Conservation (phyloP, 2,329 filamentous ascomycete species). For the Xylariales sp. region DNA sequence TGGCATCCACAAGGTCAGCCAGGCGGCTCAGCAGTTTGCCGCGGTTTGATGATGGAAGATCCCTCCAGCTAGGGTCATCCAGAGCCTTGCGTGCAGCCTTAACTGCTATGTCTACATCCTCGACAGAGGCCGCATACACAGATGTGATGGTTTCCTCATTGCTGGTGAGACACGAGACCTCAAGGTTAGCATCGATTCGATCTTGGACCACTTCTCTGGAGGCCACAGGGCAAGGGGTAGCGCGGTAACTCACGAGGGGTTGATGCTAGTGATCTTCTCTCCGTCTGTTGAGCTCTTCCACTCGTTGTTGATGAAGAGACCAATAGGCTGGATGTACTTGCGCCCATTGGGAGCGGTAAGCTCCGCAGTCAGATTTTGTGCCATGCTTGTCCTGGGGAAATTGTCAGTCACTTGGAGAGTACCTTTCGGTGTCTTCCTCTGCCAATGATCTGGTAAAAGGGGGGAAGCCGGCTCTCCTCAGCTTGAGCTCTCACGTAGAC, state of each 20-base stretch:
- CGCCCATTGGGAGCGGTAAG: slow-evolving; percentile 72
- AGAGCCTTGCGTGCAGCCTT: slow-evolving; percentile 67
- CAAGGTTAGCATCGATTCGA: too few relatives aligned
- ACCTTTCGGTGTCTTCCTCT: too few relatives aligned
- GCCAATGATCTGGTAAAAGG: too few relatives aligned
- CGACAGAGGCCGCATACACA: slow-evolving; percentile 60
- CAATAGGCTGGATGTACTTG: slow-evolving; percentile 67
- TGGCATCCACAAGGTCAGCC: slow-evolving; percentile 63
- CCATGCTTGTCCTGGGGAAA: too few relatives aligned
- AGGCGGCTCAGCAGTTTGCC: slow-evolving; percentile 68
- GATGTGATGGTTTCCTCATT: slow-evolving; percentile 47
- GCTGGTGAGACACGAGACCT: slow-evolving; percentile 11
- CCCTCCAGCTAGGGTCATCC: slow-evolving; percentile 67
- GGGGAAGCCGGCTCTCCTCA: too few relatives aligned
- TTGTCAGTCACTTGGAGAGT: too few relatives aligned
- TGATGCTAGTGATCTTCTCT: slow-evolving; percentile 62
- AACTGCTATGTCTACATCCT: slow-evolving; percentile 64
- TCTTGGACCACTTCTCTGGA: too few relatives aligned
- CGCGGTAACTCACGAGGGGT: too few relatives aligned
- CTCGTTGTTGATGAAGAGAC: slow-evolving; percentile 82
- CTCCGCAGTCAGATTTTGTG: too few relatives aligned
- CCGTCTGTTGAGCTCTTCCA: slow-evolving; percentile 65
- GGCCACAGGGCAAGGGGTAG: too few relatives aligned
- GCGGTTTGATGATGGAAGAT: slow-evolving; percentile 61
- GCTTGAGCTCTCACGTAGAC: too few relatives aligned